Evolutionary conservation across 2,329 filamentous ascomycete genomes (phyloP), one percentile per base, ranked within the genome.

Genomic region (Akanthomyces lecanii): DNA sequence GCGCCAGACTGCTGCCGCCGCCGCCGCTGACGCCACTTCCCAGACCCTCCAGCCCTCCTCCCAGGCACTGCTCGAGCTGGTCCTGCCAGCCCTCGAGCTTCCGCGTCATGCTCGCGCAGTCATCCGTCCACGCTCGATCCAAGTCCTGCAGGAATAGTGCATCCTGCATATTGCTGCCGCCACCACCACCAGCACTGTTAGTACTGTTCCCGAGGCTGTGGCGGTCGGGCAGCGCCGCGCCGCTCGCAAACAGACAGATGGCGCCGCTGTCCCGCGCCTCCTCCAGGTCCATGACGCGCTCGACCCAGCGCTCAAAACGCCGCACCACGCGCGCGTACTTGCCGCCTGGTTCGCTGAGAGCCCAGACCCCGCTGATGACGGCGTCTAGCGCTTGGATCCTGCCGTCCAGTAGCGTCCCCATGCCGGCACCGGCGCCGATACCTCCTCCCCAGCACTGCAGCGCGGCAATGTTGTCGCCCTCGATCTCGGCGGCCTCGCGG

Each of bases 221-320:
- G 33, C 74, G 71, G 14, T 71, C 71, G 14, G 28, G 28, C 28
- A 6, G 70, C 71, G 3, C 57, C 11, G 48, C 23, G 3, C 7
- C 38, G 25, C n/a, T 25, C 18, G 23, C 25, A 16, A 77, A 69
- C 0, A 77, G 64, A 4, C 74, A 65, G 7, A 72, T 71, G 4
- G 74, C 71, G 53, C 76, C 75, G 10, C 74, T 72, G 33, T 69
- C 67, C 58, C 82, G 76, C 28, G 78, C 77, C 33, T 76, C 75
- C 48, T 82, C 74, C 33, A 84, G 77, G n/a, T 77, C 77, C 18
- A 76, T 76, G 68, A 79, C 79, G 60, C 72, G 71, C 11, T 77
- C 76, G 8, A 81, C 75, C 87, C 87, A 90, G 56, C 73, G 76
- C 71, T 88, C 86, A 68, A 90, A 90, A 45, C 76, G 78, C 62